These are phyloP conservation scores for Colletotrichum shisoi DNA, from an alignment of 2,329 filamentous ascomycete species.

Conservation along the genomic window DNA sequence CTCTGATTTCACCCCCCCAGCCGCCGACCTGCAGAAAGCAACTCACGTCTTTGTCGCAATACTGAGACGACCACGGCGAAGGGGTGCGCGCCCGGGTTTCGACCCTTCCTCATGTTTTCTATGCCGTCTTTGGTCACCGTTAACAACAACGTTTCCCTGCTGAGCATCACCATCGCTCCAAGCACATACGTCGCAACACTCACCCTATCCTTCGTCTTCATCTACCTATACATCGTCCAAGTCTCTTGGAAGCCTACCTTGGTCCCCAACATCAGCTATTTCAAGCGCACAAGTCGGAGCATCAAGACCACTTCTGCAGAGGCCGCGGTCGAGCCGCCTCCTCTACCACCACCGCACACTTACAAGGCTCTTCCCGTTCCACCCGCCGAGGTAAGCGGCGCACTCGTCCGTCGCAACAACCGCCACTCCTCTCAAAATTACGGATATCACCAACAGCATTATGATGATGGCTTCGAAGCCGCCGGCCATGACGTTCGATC, in stretches of 20 bases:
- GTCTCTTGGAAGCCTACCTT: constrained; percentile 41
- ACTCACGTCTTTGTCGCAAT: constrained; percentile 28
- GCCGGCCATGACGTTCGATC: constrained; percentile 46
- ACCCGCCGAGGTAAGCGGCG: constrained; percentile 33
- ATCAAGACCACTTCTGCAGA: constrained; percentile 40
- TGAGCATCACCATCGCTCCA: constrained; percentile 66
- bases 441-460: constrained; percentile 26
- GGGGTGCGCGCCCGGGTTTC: constrained; percentile 16
- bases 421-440: constrained; percentile 15
- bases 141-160: constrained; percentile 68
- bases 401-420: constrained; percentile 34
- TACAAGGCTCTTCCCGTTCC: constrained; percentile 40
- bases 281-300: constrained; percentile 40
- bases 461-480: constrained; percentile 43
- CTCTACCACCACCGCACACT: constrained; percentile 32
- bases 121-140: constrained; percentile 69
- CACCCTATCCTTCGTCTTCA: constrained; percentile 59
- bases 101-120: constrained; percentile 42
- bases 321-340: constrained; percentile 30
- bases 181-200: constrained; percentile 65
- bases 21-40: constrained; percentile 11
- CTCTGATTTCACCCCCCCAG: constrained; percentile 1
- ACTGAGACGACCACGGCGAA: constrained; percentile 22
- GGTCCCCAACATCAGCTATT: constrained; percentile 40
- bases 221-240: constrained; percentile 58